Evolutionary conservation across 805 yeast species (phyloP), one percentile per base, ranked within the genome.

Genomic region (Pachysolen tannophilus): DNA sequence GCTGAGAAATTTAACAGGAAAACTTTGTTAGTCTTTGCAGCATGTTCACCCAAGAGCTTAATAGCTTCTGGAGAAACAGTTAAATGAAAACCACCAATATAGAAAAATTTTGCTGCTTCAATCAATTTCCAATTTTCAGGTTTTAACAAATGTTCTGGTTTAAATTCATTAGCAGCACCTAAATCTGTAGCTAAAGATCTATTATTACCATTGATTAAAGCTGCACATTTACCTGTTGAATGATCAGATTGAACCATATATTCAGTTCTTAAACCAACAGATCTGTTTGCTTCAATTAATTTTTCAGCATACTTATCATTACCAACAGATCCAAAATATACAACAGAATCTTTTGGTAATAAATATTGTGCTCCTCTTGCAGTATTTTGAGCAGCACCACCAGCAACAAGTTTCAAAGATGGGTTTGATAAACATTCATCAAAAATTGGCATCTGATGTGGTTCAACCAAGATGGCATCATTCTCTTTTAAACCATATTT

Each of bases 321-420:
- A 55, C 98, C 98, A 43, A 90, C 97, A 33, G 95, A 81, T 37
- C 99, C 99, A 56, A 90, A 85, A 70, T 92, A 92, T 35, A 81
- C 82, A 38, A 92, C 97, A 21, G 90, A 77, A 48, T 76, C 61
- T 31, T 66, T 60, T 41, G 97, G 96, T 34, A 92, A 72, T 38
- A 86, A 61, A 65, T 85, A 90, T 56, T 90, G 97, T 33, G 97
- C 97, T 55, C 95, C 99, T 65, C 99, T 79, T 39, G 97, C 97
- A 45, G 97, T 77, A 70, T 92, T 92, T 68, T 92, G 99, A 42
- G 97, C 98, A 52, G 99, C 99, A 59, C 99, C 99, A 49, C 99
- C 99, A 43, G 99, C 98, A 48, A 90, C 75, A 42, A 78, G 62
- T 50, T 76, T 73, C 43, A 85, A 77, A 40, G 69, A 73, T 25